Base-by-base conservation (phyloP, 2,329 filamentous ascomycete genomes). In the Botrytis aclada region DNA sequence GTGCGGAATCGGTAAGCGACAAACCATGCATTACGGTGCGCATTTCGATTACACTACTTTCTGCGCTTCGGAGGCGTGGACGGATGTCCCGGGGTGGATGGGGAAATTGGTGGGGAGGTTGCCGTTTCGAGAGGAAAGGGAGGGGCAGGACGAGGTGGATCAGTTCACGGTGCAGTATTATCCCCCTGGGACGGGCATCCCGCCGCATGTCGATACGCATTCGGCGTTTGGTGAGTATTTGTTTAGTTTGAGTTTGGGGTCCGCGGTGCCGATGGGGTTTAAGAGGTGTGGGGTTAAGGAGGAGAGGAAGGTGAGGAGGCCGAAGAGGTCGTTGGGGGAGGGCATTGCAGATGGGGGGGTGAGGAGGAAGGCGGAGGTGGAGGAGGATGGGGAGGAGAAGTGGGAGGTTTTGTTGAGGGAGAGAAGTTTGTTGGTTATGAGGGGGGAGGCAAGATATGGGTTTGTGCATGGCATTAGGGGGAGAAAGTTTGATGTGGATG, bases 121-220 rank as follows among this genome's bases (percentile, higher is more conserved):
- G 4, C 70, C 70, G 20, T 18, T 67, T n/a, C 2, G 9, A 1
- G 14, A 43, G n/a, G 67, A 25, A 1, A 25, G 41, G 2, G 29
- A 8, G 1, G 45, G 22, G 1, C 22, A 18, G n/a, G n/a, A n/a
- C n/a, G n/a, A n/a, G 8, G 86, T 87, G 0, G 87, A 88, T 69
- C 88, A 89, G 77, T 87, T 89, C 75, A 89, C 87, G 75, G 81
- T 89, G 25, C 88, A 89, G 80, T 85, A 88, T 78, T 90, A 90
- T 77, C 86, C 88, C 0, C 88, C 88, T 0, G 88, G 88, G 9
- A 82, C 85, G 0, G 88, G 88, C 2, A 90, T 90, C 76, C 88
- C 88, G 16, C 88, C 88, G 0, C 88, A 90, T 76, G 87, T 87
- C 70, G 88, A 90, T 80, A 88, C 88, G 4, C 88, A 89, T 79